A percentile compares a stretch with the other conserved stretches of the same genome.
Evolutionary conservation across 2,329 filamentous ascomycete genomes (phyloP).

Genomic region (Ceratocystiopsis brevicomis): DNA sequence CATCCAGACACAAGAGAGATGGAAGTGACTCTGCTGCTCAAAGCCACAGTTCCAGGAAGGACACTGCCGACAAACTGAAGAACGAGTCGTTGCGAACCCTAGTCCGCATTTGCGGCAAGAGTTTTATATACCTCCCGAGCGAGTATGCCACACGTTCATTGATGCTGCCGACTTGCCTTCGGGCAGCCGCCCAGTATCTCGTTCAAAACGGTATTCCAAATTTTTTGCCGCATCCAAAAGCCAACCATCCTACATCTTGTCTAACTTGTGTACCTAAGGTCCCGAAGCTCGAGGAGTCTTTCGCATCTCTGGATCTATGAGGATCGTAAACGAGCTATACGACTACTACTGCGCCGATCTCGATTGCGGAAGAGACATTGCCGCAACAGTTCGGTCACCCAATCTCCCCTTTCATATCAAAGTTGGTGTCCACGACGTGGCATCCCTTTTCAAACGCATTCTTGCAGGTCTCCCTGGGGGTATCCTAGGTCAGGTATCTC

Average conservation of each 20-base stretch:
- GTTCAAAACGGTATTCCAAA: constrained; percentile 34
- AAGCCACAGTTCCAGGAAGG: background rate
- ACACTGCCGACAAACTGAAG: constrained; percentile 18
- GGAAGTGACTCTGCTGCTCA: constrained; percentile 31
- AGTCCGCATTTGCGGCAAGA: constrained; percentile 43
- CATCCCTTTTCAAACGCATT: constrained; percentile 48
- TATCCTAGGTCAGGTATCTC: constrained; percentile 39
- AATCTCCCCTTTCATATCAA: constrained; percentile 41
- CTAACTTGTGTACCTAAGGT: constrained; percentile 6
- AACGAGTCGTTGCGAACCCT: constrained; percentile 36
- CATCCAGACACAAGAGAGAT: constrained; percentile 28
- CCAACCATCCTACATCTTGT: too few species aligned
- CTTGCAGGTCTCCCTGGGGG: constrained; percentile 44
- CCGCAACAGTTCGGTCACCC: constrained; percentile 38
- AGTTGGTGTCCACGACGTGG: constrained; percentile 43
- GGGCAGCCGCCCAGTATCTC: constrained; percentile 46
- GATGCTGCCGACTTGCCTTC: constrained; percentile 44
- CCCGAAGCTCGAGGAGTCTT: constrained; percentile 39
- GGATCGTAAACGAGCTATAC: constrained; percentile 37
- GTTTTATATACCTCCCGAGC: constrained; percentile 37
- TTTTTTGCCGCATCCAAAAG: background rate
- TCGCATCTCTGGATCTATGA: constrained; percentile 39
- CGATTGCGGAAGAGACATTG: constrained; percentile 26
- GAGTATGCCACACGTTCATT: constrained; percentile 39
- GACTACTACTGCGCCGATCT: constrained; percentile 41